Conservation (phyloP, 805 yeast genomes). For the Spathaspora boniae region DNA sequence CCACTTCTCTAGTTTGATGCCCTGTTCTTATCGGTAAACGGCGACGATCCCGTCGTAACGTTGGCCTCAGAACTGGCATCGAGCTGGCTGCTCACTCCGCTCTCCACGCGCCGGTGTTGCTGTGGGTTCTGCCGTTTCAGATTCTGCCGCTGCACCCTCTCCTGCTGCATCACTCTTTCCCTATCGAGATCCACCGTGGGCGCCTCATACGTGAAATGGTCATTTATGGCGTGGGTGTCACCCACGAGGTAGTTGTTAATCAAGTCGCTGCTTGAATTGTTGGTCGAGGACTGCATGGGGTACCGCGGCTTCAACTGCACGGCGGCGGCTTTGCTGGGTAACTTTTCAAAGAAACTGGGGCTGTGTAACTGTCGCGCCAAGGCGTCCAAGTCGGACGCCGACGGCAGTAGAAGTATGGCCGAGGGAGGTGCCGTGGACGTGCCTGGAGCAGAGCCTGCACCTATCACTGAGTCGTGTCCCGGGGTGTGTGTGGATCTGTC, state of each 20-base stretch:
- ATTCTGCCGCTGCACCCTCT: no score
- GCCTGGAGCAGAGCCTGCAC: not conserved
- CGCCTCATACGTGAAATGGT: slow-evolving; percentile 26
- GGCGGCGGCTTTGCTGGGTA: slow-evolving; percentile 33
- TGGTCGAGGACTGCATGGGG: slow-evolving; percentile 7
- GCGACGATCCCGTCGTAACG: slow-evolving; percentile 3
- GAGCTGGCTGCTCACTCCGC: not conserved
- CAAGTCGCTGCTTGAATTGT: slow-evolving; percentile 27
- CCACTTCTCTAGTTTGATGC: no score
- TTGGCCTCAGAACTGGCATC: slow-evolving; percentile 3
- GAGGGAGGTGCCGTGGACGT: slow-evolving; percentile 1
- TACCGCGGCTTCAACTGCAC: slow-evolving; percentile 16
- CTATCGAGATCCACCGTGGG: slow-evolving; percentile 7
- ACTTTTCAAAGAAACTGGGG: slow-evolving; percentile 35
- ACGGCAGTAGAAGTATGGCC: not conserved
- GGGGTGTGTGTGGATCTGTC: not conserved
- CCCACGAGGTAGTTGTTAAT: slow-evolving; percentile 12
- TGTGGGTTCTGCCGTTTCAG: not conserved
- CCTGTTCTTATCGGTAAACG: slow-evolving; percentile 3
- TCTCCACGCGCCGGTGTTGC: not conserved
- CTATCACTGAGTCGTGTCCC: not conserved
- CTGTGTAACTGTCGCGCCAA: slow-evolving; percentile 38
- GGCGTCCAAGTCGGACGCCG: slow-evolving; percentile 23
- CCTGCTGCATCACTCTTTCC: no score
- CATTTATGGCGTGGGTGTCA: slow-evolving; percentile 26